Evolutionary conservation across 306 rosid species (phyloP).

Genomic region (Potentilla sterilis): DNA sequence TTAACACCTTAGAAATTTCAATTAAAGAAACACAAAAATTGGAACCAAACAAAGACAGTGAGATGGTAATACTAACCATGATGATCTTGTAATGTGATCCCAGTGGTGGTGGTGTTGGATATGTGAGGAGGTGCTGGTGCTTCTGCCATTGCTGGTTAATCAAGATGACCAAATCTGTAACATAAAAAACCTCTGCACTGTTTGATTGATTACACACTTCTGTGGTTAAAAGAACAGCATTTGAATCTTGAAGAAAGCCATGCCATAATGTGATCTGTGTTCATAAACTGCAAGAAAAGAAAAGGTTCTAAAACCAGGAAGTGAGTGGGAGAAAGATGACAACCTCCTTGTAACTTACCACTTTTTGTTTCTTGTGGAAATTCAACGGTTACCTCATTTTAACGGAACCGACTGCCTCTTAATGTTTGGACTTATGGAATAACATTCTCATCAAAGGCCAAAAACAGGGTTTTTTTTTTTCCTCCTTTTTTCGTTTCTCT

Average conservation of each 20-base stretch:
- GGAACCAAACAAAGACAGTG: background rate
- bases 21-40: background rate
- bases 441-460: background rate
- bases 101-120: slow-evolving; percentile 3
- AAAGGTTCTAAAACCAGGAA: background rate
- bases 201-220: background rate
- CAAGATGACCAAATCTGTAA: background rate
- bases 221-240: background rate
- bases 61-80: slow-evolving; percentile 12
- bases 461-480: background rate
- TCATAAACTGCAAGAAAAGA: slow-evolving; percentile 4
- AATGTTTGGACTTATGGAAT: background rate
- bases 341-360: background rate
- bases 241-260: background rate
- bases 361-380: slow-evolving; percentile 3
- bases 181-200: background rate
- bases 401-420: slow-evolving; percentile 27
- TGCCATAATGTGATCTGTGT: slow-evolving; percentile 14
- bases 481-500: background rate
- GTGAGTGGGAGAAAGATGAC: background rate
- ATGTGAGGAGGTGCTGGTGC: slow-evolving; percentile 2
- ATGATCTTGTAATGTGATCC: slow-evolving; percentile 20
- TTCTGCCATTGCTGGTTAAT: slow-evolving; percentile 7
- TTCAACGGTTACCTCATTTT: slow-evolving; percentile 18
- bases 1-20: background rate